Evolutionary conservation across 208 protist species (phyloP).

Genomic region (Leishmania amazonensis): DNA sequence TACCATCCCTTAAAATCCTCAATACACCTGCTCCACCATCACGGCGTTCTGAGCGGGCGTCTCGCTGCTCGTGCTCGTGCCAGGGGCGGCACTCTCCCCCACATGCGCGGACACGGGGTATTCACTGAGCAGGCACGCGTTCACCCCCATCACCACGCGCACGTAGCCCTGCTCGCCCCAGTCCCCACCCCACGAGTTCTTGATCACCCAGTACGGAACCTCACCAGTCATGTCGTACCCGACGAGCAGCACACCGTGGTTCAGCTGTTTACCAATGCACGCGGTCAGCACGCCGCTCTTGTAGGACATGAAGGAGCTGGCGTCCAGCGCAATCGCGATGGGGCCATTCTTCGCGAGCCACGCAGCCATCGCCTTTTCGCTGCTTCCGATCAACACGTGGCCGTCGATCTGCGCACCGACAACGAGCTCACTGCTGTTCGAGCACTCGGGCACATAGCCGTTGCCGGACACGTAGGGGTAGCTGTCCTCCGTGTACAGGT

Average conservation of each 20-base stretch:
- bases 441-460: background rate
- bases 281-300: slow-evolving; percentile 55
- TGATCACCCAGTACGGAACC: slow-evolving; percentile 86
- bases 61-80: background rate
- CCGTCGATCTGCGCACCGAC: slow-evolving; percentile 62
- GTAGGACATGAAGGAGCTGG: slow-evolving; percentile 62
- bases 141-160: slow-evolving; percentile 50
- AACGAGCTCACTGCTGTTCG: slow-evolving; percentile 11
- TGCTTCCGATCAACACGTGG: slow-evolving; percentile 57
- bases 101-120: slow-evolving; percentile 25
- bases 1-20: no score
- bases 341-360: slow-evolving; percentile 72
- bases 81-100: background rate
- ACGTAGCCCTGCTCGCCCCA: slow-evolving; percentile 87
- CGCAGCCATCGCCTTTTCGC: slow-evolving; percentile 68
- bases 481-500: slow-evolving; percentile 67
- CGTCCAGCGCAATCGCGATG: slow-evolving; percentile 88
- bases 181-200: slow-evolving; percentile 79
- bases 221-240: slow-evolving; percentile 63
- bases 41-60: background rate
- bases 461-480: slow-evolving; percentile 45
- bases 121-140: slow-evolving; percentile 47
- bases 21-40: slow-evolving; percentile 16
- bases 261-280: slow-evolving; percentile 45
- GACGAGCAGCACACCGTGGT: slow-evolving; percentile 82